A percentile compares a stretch with the other conserved stretches of the same genome.
phyloP scores from a whole-genome alignment of 2,329 filamentous ascomycete species.

The Berkeleyomyces basicola region DNA sequence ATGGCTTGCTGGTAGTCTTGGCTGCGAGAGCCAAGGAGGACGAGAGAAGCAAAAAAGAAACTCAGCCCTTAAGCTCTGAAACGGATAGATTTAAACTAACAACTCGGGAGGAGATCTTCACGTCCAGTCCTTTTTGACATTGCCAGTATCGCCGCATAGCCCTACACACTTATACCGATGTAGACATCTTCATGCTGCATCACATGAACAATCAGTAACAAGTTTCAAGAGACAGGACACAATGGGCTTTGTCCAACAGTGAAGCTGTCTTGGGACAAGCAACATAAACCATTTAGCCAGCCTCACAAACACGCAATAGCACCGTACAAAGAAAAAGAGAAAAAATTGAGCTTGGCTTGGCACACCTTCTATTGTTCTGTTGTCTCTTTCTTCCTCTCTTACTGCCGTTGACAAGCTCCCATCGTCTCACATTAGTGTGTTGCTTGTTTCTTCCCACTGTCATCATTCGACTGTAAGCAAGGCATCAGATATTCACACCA shows the following conservation, averaged over 20 bases:
- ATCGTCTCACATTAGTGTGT: not conserved
- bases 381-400: not conserved
- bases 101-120: no score
- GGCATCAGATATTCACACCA: not conserved
- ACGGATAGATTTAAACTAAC: no score
- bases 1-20: not conserved
- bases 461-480: not conserved
- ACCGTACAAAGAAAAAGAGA: not conserved
- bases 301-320: not conserved
- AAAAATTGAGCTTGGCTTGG: not conserved
- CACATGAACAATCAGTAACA: not conserved
- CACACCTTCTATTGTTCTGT: not conserved
- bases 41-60: no score
- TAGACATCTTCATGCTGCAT: not conserved
- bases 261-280: not conserved
- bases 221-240: not conserved
- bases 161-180: not conserved
- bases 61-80: no score
- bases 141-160: not conserved
- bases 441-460: not conserved
- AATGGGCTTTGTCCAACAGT: not conserved
- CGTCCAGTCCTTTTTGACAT: not conserved
- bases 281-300: not conserved
- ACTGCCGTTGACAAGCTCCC: not conserved
- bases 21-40: no score